A percentile compares a stretch with the other conserved stretches of the same genome.
Conservation (phyloP, 495 filamentous ascomycete genomes). For the Annulohypoxylon maeteangense region DNA sequence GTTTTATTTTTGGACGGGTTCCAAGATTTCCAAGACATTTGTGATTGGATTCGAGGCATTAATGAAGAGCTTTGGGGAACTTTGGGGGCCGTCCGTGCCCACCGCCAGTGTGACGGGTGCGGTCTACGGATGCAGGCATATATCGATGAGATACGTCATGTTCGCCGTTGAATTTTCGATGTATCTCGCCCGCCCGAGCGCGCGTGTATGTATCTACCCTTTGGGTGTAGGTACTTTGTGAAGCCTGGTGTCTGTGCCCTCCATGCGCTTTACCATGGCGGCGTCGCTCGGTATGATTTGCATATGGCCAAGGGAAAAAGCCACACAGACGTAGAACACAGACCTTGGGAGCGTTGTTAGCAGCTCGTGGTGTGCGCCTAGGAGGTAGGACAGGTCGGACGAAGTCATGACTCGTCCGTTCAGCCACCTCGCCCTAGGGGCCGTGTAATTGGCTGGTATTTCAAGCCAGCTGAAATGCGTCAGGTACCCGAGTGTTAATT, state of each 20-base stretch:
- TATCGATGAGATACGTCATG: conserved; percentile 27
- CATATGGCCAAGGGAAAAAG: background rate
- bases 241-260: conserved; percentile 4
- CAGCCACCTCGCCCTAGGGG: background rate
- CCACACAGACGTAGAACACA: background rate
- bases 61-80: background rate
- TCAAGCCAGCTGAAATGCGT: background rate
- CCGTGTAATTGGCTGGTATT: background rate
- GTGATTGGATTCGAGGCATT: background rate
- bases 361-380: background rate
- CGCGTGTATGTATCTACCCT: conserved; percentile 23
- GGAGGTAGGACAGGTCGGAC: background rate
- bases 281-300: conserved; percentile 4
- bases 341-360: background rate
- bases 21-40: background rate
- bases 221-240: background rate
- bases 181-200: conserved; percentile 27
- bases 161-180: background rate
- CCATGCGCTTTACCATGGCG: conserved; percentile 7
- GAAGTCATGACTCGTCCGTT: background rate
- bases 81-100: conserved; percentile 26
- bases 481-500: background rate
- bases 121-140: conserved; percentile 26
- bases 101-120: conserved; percentile 13
- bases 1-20: conserved; percentile 4